Percentiles rank a stretch among this genome's conserved stretches.
Evolutionary conservation across 2,329 filamentous ascomycete genomes (phyloP).

Genomic region (Colletotrichum godetiae): DNA sequence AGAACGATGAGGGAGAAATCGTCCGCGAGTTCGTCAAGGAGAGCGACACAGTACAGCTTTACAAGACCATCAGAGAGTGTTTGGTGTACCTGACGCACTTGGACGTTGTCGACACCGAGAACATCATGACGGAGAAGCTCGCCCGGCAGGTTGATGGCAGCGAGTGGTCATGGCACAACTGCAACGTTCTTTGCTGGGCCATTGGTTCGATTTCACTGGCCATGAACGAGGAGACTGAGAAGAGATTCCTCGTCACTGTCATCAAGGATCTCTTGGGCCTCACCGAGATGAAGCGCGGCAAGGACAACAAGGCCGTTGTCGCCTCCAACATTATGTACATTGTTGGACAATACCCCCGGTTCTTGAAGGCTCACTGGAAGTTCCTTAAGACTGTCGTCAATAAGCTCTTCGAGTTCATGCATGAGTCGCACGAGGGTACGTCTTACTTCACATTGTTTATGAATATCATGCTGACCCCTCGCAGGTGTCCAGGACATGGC

Average conservation of each 20-base stretch:
- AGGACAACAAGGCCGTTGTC: constrained; percentile 99
- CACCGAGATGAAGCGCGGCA: constrained; percentile 99
- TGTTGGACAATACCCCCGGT: constrained; percentile 97
- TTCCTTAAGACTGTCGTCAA: constrained; percentile 99
- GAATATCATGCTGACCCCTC: not conserved
- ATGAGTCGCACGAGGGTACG: constrained; percentile 95
- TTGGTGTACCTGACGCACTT: constrained; percentile 97
- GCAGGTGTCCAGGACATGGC: constrained; percentile 98
- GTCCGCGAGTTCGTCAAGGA: constrained; percentile 99
- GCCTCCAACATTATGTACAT: constrained; percentile 99
- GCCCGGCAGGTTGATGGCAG: constrained; percentile 92
- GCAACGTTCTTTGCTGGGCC: constrained; percentile 99
- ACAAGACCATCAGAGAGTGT: constrained; percentile 98
- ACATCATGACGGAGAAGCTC: constrained; percentile 99
- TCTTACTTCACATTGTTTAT: constrained; percentile 15
- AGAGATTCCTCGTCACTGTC: constrained; percentile 96
- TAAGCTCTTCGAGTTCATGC: constrained; percentile 99
- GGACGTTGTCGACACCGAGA: constrained; percentile 96
- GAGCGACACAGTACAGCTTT: constrained; percentile 97
- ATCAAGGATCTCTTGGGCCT: constrained; percentile 97
- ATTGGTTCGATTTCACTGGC: constrained; percentile 98
- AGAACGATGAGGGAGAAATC: constrained; percentile 99
- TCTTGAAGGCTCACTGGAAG: constrained; percentile 99
- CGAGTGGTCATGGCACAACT: constrained; percentile 99
- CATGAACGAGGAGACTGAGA: constrained; percentile 99